These are phyloP conservation scores for Schizochytrium sp. DNA, from an alignment of 108 stramenopile genomes.

Conservation along the genomic window DNA sequence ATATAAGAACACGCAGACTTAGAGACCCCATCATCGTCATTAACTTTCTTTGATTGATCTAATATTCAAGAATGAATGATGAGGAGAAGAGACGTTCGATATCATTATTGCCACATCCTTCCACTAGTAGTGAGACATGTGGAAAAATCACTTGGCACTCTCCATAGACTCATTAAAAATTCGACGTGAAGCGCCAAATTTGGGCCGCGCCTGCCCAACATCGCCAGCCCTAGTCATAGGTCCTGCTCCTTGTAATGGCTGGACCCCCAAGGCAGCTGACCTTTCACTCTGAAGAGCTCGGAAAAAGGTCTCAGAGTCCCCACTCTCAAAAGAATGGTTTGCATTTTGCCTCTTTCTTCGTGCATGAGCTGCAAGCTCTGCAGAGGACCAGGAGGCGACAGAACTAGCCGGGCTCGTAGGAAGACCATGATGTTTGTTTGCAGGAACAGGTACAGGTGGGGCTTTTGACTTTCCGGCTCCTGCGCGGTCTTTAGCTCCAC, in stretches of 20 bases:
- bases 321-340: not conserved
- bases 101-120: too few species aligned
- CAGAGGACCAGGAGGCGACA: constrained; percentile 11
- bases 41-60: too few species aligned
- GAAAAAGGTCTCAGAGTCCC: not conserved
- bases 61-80: too few species aligned
- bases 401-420: not conserved
- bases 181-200: not conserved
- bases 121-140: too few species aligned
- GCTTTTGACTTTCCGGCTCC: not conserved
- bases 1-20: too few species aligned
- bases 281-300: not conserved
- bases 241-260: too few species aligned
- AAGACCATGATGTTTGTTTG: not conserved
- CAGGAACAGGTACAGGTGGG: not conserved
- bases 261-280: not conserved
- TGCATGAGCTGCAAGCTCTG: not conserved
- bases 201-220: not conserved
- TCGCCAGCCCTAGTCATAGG: too few species aligned
- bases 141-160: not conserved
- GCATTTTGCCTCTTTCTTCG: constrained; percentile 18
- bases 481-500: not conserved
- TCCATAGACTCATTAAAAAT: constrained; percentile 36
- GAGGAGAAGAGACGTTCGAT: too few species aligned
- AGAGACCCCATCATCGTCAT: too few species aligned